Percentiles rank a stretch among this genome's conserved stretches.
Evolutionary conservation across 495 filamentous ascomycete species (phyloP).

Genomic region (Bryoglossum gracile): DNA sequence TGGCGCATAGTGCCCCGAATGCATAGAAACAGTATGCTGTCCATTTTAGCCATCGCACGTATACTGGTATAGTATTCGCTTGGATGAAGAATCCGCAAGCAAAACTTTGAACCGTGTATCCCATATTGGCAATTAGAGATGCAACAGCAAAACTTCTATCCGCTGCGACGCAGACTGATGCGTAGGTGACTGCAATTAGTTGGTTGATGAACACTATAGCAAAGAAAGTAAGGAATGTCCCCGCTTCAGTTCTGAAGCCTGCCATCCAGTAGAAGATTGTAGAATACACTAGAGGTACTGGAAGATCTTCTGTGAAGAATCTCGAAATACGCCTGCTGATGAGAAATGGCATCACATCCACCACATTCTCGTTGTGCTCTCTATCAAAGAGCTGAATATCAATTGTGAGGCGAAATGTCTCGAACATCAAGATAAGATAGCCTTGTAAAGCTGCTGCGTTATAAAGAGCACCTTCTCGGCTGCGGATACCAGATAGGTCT

Average conservation of each 20-base stretch:
- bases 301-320: conserved; percentile 58
- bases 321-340: conserved; percentile 58
- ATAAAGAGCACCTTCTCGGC: conserved; percentile 61
- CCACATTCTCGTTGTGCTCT: conserved; percentile 62
- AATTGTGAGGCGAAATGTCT: conserved; percentile 60
- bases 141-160: conserved; percentile 56
- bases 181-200: conserved; percentile 57
- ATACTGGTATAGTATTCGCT: conserved; percentile 61
- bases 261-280: conserved; percentile 71
- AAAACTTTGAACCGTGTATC: conserved; percentile 63
- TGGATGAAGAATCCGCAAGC: conserved; percentile 70
- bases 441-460: conserved; percentile 59
- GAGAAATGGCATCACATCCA: conserved; percentile 57
- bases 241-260: conserved; percentile 52
- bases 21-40: conserved; percentile 54
- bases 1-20: conserved; percentile 58
- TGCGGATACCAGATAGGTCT: conserved; percentile 55
- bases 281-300: conserved; percentile 58
- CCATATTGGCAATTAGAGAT: conserved; percentile 58
- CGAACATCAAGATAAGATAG: conserved; percentile 66
- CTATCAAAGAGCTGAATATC: conserved; percentile 70
- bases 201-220: conserved; percentile 54
- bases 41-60: conserved; percentile 66
- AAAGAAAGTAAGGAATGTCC: conserved; percentile 64
- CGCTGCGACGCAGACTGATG: conserved; percentile 50